phyloP scores from a whole-genome alignment of 176 grass and related monocot species.

The Chrysopogon serrulatus region DNA sequence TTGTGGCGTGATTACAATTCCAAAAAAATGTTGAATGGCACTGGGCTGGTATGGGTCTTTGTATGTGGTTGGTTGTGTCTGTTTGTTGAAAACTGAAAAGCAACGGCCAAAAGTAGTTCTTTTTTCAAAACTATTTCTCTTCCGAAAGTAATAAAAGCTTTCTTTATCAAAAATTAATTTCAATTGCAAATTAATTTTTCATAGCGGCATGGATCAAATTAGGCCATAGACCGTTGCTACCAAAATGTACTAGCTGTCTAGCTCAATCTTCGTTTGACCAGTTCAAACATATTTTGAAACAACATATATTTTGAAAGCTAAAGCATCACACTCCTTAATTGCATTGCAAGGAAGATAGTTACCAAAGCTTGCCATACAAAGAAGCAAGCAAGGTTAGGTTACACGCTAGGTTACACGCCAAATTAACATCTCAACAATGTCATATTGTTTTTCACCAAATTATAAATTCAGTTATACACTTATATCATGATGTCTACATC shows the following conservation, averaged over 20 bases:
- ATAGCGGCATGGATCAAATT: not conserved
- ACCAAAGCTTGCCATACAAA: not conserved
- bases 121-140: not conserved
- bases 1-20: not conserved
- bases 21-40: not conserved
- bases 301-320: not conserved
- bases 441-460: conserved; percentile 8
- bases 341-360: not conserved
- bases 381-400: not conserved
- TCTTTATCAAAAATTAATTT: not conserved
- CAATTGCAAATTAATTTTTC: not conserved
- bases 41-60: not conserved
- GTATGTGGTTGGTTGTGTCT: not conserved
- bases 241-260: not conserved
- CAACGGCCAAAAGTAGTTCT: not conserved
- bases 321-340: not conserved
- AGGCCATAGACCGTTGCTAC: not conserved
- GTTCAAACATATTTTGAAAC: not conserved
- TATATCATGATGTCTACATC: not conserved
- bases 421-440: not conserved
- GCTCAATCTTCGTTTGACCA: not conserved
- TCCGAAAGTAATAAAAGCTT: not conserved
- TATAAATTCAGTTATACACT: not conserved
- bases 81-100: not conserved
- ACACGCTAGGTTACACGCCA: not conserved